These are phyloP conservation scores for Geotrichum candidum DNA, from an alignment of 1,139 yeast species.

Conservation along the genomic window DNA sequence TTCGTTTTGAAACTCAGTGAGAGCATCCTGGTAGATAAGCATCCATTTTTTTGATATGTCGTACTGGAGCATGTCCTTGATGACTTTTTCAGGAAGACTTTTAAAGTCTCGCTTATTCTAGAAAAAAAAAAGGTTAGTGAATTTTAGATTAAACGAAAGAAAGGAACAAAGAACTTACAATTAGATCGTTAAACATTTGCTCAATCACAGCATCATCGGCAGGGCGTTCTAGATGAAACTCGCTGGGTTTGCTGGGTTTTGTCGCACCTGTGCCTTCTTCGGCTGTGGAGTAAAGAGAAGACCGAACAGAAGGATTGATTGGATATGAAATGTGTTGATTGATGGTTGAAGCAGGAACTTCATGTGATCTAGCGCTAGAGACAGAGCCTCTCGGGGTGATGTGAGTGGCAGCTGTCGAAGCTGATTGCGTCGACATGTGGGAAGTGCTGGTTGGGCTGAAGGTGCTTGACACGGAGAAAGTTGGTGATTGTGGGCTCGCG, in stretches of 20 bases:
- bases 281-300: slow-evolving; percentile 9
- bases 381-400: slow-evolving; percentile 13
- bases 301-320: not conserved
- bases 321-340: not conserved
- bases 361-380: slow-evolving; percentile 11
- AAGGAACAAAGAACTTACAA: slow-evolving; percentile 23
- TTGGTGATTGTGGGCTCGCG: slow-evolving; percentile 7
- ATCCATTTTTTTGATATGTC: slow-evolving; percentile 83
- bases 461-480: slow-evolving; percentile 4
- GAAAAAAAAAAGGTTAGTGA: not conserved
- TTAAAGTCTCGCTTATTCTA: slow-evolving; percentile 79
- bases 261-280: slow-evolving; percentile 3
- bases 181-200: slow-evolving; percentile 34
- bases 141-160: not conserved
- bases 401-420: slow-evolving; percentile 3
- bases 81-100: slow-evolving; percentile 70
- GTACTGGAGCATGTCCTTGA: slow-evolving; percentile 70
- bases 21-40: slow-evolving; percentile 80
- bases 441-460: slow-evolving; percentile 11
- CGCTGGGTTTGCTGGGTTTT: not conserved
- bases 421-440: slow-evolving; percentile 6
- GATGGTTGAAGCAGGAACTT: slow-evolving; percentile 6
- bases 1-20: slow-evolving; percentile 66
- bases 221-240: slow-evolving; percentile 23
- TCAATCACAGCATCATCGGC: slow-evolving; percentile 33